These are phyloP conservation scores for Aspergillus indologenus DNA, from an alignment of 495 filamentous ascomycete species.

Conservation along the genomic window DNA sequence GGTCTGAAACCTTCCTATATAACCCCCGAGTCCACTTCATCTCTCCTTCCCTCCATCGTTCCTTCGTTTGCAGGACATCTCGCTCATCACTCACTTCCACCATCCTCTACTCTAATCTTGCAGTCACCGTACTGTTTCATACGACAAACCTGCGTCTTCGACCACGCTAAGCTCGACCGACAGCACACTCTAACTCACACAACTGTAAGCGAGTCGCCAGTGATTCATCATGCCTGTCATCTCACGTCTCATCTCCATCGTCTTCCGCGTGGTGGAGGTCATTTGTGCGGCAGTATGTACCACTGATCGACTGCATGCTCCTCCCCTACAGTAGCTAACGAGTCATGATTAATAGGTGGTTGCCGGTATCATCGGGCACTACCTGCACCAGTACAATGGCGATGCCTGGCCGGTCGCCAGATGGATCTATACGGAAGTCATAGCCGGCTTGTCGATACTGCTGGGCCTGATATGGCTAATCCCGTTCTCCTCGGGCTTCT, in stretches of 20 bases:
- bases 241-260: constrained; percentile 48
- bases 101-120: not conserved
- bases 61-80: no score
- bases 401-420: constrained; percentile 43
- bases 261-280: constrained; percentile 46
- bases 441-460: constrained; percentile 54
- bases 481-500: constrained; percentile 47
- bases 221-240: constrained; percentile 44
- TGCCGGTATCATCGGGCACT: constrained; percentile 55
- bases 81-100: no score
- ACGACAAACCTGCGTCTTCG: not conserved
- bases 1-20: not conserved
- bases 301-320: not conserved
- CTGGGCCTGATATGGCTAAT: constrained; percentile 54
- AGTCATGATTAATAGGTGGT: constrained; percentile 38
- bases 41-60: not conserved
- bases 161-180: not conserved
- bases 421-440: constrained; percentile 59
- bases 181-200: constrained; percentile 2
- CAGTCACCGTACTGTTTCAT: not conserved
- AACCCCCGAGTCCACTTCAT: not conserved
- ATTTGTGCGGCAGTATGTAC: constrained; percentile 39
- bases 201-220: not conserved
- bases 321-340: not conserved
- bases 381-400: constrained; percentile 39